Percentiles rank a stretch among this genome's conserved stretches.
Conservation (phyloP, 2,329 filamentous ascomycete species). For the Pochonia chlamydosporia region DNA sequence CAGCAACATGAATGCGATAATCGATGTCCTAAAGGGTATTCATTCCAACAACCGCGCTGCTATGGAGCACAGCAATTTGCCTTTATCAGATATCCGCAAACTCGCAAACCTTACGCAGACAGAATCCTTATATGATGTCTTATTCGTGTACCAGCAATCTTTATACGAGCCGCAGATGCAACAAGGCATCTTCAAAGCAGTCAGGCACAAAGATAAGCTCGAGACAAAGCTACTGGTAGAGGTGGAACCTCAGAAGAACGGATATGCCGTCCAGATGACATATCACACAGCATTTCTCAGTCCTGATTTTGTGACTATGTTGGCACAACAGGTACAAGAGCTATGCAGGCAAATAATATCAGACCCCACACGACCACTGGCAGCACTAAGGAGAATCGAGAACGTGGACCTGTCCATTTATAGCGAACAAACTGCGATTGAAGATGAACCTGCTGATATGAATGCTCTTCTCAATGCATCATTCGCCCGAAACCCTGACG, state of each 20-base stretch:
- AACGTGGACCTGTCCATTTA: slow-evolving; percentile 38
- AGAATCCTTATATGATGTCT: slow-evolving; percentile 63
- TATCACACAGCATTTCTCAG: slow-evolving; percentile 46
- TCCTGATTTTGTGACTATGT: slow-evolving; percentile 42
- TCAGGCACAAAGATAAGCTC: slow-evolving; percentile 61
- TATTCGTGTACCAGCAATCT: slow-evolving; percentile 83
- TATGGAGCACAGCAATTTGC: slow-evolving; percentile 56
- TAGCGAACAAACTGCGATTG: slow-evolving; percentile 32
- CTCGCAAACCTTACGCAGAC: slow-evolving; percentile 47
- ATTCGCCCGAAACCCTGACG: slow-evolving; percentile 41
- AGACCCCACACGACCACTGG: slow-evolving; percentile 16
- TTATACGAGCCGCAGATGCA: slow-evolving; percentile 32
- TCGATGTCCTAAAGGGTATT: slow-evolving; percentile 57
- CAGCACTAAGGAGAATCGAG: slow-evolving; percentile 17
- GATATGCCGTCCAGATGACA: slow-evolving; percentile 39
- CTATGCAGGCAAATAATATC: slow-evolving; percentile 31
- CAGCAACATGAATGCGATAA: slow-evolving; percentile 40
- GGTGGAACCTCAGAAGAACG: slow-evolving; percentile 54
- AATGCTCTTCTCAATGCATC: slow-evolving; percentile 41
- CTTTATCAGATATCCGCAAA: slow-evolving; percentile 65
- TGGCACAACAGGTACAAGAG: slow-evolving; percentile 57
- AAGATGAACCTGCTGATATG: slow-evolving; percentile 5
- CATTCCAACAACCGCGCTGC: slow-evolving; percentile 61
- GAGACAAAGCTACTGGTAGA: slow-evolving; percentile 76
- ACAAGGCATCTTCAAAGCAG: slow-evolving; percentile 40